These are phyloP conservation scores for Aspergillus hortae DNA, from an alignment of 2,329 filamentous ascomycete species.

Conservation along the genomic window DNA sequence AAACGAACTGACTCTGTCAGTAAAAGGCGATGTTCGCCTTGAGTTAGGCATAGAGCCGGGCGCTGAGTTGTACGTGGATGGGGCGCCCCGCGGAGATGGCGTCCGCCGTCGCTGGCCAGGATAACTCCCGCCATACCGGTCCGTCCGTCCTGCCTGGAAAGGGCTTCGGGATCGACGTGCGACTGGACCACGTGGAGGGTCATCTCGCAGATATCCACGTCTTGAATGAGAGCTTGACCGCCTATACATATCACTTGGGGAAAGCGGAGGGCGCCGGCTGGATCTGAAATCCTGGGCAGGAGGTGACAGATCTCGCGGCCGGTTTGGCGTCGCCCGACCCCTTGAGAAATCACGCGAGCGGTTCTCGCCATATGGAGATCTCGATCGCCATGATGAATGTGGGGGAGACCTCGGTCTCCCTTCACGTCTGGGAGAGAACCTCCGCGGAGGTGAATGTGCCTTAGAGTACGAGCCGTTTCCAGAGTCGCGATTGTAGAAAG, in stretches of 20 bases:
- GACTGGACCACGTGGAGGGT: slow-evolving; percentile 35
- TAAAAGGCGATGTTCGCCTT: slow-evolving; percentile 58
- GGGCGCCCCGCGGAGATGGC: slow-evolving; percentile 44
- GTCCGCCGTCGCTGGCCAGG: slow-evolving; percentile 50
- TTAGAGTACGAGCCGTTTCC: slow-evolving; percentile 30
- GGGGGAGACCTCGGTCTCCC: slow-evolving; percentile 37
- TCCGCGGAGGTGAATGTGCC: slow-evolving; percentile 35
- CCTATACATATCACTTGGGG: slow-evolving; percentile 25
- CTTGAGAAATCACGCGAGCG: slow-evolving; percentile 29
- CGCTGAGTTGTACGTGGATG: slow-evolving; percentile 50
- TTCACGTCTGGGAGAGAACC: slow-evolving; percentile 40
- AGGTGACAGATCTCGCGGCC: slow-evolving; percentile 36
- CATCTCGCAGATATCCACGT: slow-evolving; percentile 25
- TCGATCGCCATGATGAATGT: slow-evolving; percentile 34
- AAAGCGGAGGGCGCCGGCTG: slow-evolving; percentile 26
- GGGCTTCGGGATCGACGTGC: slow-evolving; percentile 53
- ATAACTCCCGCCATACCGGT: slow-evolving; percentile 46
- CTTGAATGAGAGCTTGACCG: slow-evolving; percentile 46
- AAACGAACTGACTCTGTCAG: slow-evolving; percentile 48
- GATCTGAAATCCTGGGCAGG: slow-evolving; percentile 29
- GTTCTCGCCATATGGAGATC: slow-evolving; percentile 35
- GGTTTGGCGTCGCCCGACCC: slow-evolving; percentile 30
- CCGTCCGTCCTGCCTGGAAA: slow-evolving; percentile 48
- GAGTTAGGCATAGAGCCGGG: slow-evolving; percentile 56
- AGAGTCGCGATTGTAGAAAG: slow-evolving; percentile 34